These are phyloP conservation scores for Fusarium redolens DNA, from an alignment of 2,329 filamentous ascomycete species.

Conservation along the genomic window DNA sequence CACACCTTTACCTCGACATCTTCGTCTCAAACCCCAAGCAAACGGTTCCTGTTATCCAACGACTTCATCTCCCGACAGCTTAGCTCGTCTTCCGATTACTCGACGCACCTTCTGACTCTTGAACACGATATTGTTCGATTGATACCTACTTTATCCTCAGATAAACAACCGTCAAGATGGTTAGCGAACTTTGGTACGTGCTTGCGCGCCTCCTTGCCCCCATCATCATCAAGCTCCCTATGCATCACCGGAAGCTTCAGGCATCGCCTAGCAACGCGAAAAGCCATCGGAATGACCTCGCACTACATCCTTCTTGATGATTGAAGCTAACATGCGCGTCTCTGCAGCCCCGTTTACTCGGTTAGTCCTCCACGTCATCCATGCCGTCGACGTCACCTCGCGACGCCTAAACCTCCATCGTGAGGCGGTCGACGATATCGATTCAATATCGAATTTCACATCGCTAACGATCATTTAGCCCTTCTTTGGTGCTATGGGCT, in stretches of 20 bases:
- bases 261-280: slow-evolving; percentile 35
- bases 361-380: slow-evolving; percentile 73
- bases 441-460: slow-evolving; percentile 27
- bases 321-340: slow-evolving; percentile 57
- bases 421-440: slow-evolving; percentile 31
- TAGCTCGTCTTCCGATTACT: slow-evolving; percentile 21
- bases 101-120: slow-evolving; percentile 25
- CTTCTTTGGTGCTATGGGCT: slow-evolving; percentile 98
- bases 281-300: slow-evolving; percentile 11
- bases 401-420: slow-evolving; percentile 31
- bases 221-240: slow-evolving; percentile 47
- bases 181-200: slow-evolving; percentile 85
- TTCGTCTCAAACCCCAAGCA: slow-evolving; percentile 42
- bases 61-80: slow-evolving; percentile 39
- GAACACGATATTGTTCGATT: slow-evolving; percentile 28
- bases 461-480: slow-evolving; percentile 63
- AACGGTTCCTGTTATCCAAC: slow-evolving; percentile 42
- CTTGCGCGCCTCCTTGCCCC: slow-evolving; percentile 48
- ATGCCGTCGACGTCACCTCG: slow-evolving; percentile 48
- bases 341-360: slow-evolving; percentile 91
- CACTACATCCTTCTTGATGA: slow-evolving; percentile 21
- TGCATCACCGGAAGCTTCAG: slow-evolving; percentile 47
- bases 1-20: slow-evolving; percentile 43
- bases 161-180: slow-evolving; percentile 69
- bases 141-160: slow-evolving; percentile 26